Evolutionary conservation across 768 basidiomycete species (phyloP).

Genomic region (Tricholoma matsutake): DNA sequence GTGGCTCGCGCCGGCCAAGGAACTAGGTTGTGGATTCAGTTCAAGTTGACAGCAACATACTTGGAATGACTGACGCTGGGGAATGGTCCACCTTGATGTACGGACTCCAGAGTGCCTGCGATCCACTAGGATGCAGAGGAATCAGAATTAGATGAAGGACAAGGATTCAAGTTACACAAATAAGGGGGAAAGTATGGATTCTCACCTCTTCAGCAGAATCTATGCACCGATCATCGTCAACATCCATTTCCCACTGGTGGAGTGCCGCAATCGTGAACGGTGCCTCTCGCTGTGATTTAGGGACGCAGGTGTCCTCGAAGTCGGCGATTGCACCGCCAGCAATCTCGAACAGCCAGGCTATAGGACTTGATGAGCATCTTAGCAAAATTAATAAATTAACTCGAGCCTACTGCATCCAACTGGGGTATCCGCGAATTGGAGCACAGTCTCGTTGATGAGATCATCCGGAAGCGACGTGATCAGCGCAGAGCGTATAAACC

Average conservation of each 20-base stretch:
- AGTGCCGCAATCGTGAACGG: slow-evolving; percentile 84
- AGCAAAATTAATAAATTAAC: background rate
- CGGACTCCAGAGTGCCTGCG: slow-evolving; percentile 61
- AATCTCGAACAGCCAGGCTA: slow-evolving; percentile 92
- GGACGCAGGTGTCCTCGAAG: slow-evolving; percentile 70
- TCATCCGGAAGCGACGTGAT: slow-evolving; percentile 86
- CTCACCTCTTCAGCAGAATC: slow-evolving; percentile 77
- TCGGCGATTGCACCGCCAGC: slow-evolving; percentile 79
- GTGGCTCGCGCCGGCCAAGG: slow-evolving; percentile 67
- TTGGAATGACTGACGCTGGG: slow-evolving; percentile 56
- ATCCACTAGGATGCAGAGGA: slow-evolving; percentile 61
- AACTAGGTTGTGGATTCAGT: slow-evolving; percentile 44
- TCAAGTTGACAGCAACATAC: background rate
- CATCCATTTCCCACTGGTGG: slow-evolving; percentile 89
- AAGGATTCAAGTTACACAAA: background rate
- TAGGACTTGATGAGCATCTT: background rate
- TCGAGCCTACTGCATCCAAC: slow-evolving; percentile 81
- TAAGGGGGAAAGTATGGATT: background rate
- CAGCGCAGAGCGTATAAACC: slow-evolving; percentile 88
- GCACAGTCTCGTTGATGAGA: slow-evolving; percentile 77
- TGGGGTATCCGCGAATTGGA: slow-evolving; percentile 78
- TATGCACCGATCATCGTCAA: slow-evolving; percentile 79
- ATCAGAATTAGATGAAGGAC: slow-evolving; percentile 11
- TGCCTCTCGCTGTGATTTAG: slow-evolving; percentile 75
- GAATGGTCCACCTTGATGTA: slow-evolving; percentile 75